Conservation (phyloP, 108 stramenopile genomes). For the Skeletonema potamos region DNA sequence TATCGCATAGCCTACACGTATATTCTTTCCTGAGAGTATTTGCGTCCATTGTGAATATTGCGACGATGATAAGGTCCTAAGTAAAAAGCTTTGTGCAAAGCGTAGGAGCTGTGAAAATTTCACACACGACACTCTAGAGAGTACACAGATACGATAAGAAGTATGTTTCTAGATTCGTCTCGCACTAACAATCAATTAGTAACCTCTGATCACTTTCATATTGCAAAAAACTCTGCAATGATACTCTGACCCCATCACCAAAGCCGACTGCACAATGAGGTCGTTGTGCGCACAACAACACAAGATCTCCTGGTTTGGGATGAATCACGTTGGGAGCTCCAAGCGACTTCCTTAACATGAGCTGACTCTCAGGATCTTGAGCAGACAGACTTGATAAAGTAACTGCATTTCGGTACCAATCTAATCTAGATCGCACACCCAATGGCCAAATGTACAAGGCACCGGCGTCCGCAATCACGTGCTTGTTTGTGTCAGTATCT, state of each 20-base stretch:
- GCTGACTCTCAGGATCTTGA: constrained; percentile 75
- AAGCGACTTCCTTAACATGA: constrained; percentile 52
- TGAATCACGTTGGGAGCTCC: constrained; percentile 59
- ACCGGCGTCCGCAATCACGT: constrained; percentile 13
- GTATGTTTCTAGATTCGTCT: too few species aligned
- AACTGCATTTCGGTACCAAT: constrained; percentile 84
- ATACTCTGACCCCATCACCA: constrained; percentile 64
- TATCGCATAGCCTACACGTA: constrained; percentile 6
- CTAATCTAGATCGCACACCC: constrained; percentile 66
- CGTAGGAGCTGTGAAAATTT: neutral
- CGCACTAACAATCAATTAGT: constrained; percentile 56
- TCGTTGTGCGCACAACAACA: constrained; percentile 79
- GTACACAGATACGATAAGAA: too few species aligned
- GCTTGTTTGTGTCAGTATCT: neutral
- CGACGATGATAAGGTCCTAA: too few species aligned
- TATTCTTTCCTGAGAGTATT: constrained; percentile 1
- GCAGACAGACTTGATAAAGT: constrained; percentile 69
- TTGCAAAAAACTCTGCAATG: constrained; percentile 80
- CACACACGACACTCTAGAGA: too few species aligned
- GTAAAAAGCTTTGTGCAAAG: too few species aligned
- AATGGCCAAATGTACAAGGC: constrained; percentile 79
- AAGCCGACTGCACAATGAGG: constrained; percentile 89
- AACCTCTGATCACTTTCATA: constrained; percentile 53
- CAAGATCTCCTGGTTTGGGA: constrained; percentile 75
- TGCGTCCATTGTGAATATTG: constrained; percentile 15